Evolutionary conservation across 2,329 filamentous ascomycete species (phyloP), one percentile per base, ranked within the genome.

Genomic region (Calonectria fujianensis): DNA sequence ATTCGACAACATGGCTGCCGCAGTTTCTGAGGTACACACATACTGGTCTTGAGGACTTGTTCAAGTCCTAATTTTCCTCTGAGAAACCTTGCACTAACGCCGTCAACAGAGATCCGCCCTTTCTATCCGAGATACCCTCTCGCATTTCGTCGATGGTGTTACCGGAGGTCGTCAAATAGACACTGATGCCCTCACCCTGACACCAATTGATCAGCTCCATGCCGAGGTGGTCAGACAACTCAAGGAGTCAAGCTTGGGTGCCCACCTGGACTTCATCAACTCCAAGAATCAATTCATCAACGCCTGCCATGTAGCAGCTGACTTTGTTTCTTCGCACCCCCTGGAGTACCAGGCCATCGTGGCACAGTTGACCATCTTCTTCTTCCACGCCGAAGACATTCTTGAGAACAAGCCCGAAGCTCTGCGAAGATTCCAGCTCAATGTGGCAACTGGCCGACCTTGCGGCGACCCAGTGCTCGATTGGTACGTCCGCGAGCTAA

Each of bases 231-330:
- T 57, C 10, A 18, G 18, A n/a, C 29, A 57, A 10, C 52, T 57
- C 16, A n/a, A 57, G 18, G 29, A 18, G 4, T 70, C 68, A 10
- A 74, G 72, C 31, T 51, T 74, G 50, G 16, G 68, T 16, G 68
- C 31, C 50, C 68, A 74, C 68, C 24, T 74, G 41, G 68, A 71
- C 61, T 16, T 74, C 20, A 67, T 74, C 50, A 64, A 74, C 68
- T 64, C 63, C 51, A 74, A 71, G 51, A 41, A 63, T 50, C 72
- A 74, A 48, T 63, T 74, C 35, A 74, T 63, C 41, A 59, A 71
- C n/a, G 67, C 72, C 24, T 74, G 72, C 67, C 51, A 71, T 41
- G 72, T 74, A 2, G 72, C 72, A 24, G 72, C 72, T 14, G 72
- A 74, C 48, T 74, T 74, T 31, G 41, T 27, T 5, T 57, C 52